Percentiles rank a stretch among this genome's conserved stretches.
Conservation (phyloP, 2,329 filamentous ascomycete genomes). For the Cercospora brassicicola region DNA sequence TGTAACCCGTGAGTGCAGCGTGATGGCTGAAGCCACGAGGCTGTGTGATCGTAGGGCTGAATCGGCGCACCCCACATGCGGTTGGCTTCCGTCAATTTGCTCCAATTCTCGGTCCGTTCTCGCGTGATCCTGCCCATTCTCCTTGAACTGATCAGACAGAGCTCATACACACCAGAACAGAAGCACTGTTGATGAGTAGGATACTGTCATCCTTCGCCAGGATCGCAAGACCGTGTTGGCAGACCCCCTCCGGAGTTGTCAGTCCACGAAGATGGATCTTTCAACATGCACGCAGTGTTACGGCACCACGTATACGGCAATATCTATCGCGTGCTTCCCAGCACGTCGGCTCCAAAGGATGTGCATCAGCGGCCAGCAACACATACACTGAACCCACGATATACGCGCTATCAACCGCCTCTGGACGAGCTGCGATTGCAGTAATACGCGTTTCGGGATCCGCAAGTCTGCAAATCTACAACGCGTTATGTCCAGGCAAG, state of each 20-base stretch:
- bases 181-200: background rate
- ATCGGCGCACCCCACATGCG: background rate
- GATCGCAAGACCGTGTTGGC: background rate
- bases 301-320: background rate
- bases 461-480: slow-evolving; percentile 67
- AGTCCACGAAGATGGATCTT: background rate
- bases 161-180: background rate
- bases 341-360: background rate
- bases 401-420: slow-evolving; percentile 85
- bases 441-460: slow-evolving; percentile 84
- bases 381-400: slow-evolving; percentile 62
- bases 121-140: background rate
- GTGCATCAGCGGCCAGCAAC: background rate
- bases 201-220: background rate
- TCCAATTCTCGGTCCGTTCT: slow-evolving; percentile 1
- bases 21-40: slow-evolving; percentile 8
- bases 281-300: background rate
- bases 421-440: slow-evolving; percentile 84
- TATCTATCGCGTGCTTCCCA: background rate
- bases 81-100: background rate
- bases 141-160: background rate
- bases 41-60: slow-evolving; percentile 7
- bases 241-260: background rate
- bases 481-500: slow-evolving; percentile 59
- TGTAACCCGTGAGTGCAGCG: background rate